Evolutionary conservation across 1,284 basidiomycete species (phyloP).

Genomic region (Boletus semigastroideus): DNA sequence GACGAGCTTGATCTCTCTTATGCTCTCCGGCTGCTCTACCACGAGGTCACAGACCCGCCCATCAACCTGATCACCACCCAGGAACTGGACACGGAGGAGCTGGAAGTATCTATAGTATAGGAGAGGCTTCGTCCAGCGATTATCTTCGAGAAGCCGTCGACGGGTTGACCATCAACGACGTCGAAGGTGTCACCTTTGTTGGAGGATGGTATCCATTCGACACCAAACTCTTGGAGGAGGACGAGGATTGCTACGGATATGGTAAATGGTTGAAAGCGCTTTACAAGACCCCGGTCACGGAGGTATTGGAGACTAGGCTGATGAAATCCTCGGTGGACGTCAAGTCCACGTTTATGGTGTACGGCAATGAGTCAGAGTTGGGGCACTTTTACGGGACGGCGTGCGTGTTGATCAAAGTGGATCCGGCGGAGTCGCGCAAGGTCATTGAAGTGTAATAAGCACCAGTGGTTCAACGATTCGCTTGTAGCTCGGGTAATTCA

Average conservation of each 20-base stretch:
- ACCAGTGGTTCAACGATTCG: too few species aligned
- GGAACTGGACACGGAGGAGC: not conserved
- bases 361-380: not conserved
- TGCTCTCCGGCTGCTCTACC: constrained; percentile 5
- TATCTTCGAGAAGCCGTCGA: too few species aligned
- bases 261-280: too few species aligned
- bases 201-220: too few species aligned
- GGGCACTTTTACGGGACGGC: constrained; percentile 13
- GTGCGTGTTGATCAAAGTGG: constrained; percentile 12
- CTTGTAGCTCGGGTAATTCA: too few species aligned
- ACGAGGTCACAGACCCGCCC: too few species aligned
- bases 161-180: too few species aligned
- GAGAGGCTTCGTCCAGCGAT: too few species aligned
- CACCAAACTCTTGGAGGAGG: not conserved
- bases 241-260: too few species aligned
- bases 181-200: too few species aligned
- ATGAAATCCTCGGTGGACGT: constrained; percentile 8
- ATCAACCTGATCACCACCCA: constrained; percentile 19
- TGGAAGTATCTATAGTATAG: too few species aligned
- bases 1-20: constrained; percentile 1
- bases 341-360: not conserved
- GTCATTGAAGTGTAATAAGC: too few species aligned
- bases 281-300: not conserved
- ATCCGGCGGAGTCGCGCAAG: constrained; percentile 1
- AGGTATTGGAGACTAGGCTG: constrained; percentile 11